These are phyloP conservation scores for Puccinia triticina DNA, from an alignment of 1,284 basidiomycete genomes.

Conservation along the genomic window DNA sequence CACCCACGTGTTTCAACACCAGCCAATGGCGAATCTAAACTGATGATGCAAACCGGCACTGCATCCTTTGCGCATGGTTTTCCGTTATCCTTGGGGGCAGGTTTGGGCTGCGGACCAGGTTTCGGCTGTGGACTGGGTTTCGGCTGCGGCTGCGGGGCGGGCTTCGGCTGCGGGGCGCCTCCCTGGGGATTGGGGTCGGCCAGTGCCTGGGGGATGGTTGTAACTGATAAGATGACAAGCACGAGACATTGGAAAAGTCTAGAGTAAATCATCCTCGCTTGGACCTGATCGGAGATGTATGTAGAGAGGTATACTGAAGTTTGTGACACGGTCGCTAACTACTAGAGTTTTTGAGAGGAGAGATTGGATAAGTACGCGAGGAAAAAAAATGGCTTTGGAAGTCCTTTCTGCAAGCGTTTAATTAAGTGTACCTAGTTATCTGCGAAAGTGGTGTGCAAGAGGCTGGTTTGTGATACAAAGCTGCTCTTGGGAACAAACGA, in stretches of 20 bases:
- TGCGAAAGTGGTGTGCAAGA: too few relatives aligned
- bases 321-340: not conserved
- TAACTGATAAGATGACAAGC: not conserved
- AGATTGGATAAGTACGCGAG: not conserved
- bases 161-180: not conserved
- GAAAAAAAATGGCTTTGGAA: too few relatives aligned
- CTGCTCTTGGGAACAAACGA: not conserved
- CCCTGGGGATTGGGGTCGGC: not conserved
- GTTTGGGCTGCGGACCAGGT: not conserved
- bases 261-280: not conserved
- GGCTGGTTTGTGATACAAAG: too few relatives aligned
- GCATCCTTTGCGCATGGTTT: not conserved
- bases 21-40: not conserved
- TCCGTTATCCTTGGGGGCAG: not conserved
- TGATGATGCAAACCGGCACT: not conserved
- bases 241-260: not conserved
- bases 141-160: not conserved
- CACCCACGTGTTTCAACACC: not conserved
- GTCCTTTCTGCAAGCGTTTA: too few relatives aligned
- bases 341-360: not conserved
- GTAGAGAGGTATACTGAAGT: not conserved
- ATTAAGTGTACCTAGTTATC: too few relatives aligned
- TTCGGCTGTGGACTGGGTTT: not conserved
- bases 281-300: not conserved
- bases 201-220: not conserved